Base-by-base conservation (phyloP, 345 rosid genomes). In the Trapa bicornis region DNA sequence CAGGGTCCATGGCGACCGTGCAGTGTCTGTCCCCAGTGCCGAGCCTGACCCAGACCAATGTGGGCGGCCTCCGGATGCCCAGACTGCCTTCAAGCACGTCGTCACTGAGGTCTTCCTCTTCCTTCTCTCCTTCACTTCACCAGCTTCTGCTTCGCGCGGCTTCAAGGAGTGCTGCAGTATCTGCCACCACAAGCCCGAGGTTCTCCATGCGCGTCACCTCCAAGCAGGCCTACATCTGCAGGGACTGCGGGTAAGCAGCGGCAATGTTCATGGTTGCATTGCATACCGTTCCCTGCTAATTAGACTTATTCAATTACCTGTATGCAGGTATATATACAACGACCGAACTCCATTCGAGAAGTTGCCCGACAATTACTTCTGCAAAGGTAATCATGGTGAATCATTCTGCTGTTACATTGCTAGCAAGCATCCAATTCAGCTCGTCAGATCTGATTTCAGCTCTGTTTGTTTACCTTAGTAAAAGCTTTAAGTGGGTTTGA, bases 311-410 rank as follows among this genome's bases (percentile, higher is more conserved):
- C 13, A n/a, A 38, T 67, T 14, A 1, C 35, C 35, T 9, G 9
- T 15, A 16, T 60, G 52, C 79, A 93, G 98, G 75, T 90, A 93
- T 67, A 88, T 93, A 70, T 93, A 93, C 84, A 86, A 77, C 53
- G 97, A 90, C 7, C 82, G 80, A 82, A 93, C 90, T 72, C 97
- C 99, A 47, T 93, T 90, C 57, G 99, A 88, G 57, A 90, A 90
- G 72, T 67, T 71, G 42, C 77, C 87, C 54, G 99, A 93, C 62
- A 88, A 78, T 4, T 93, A 83, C 62, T 88, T 90, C 73, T 93
- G 99, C 72, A 88, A 92, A 62, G 99, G 98, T 86, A 74, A 47
- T 69, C 54, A 43, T 56, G 52, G 0, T 48, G 29, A 37, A 50
- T 47, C 33, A n/a, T 66, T 38, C 47, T 35, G 16, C 45, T 37